Conservation (phyloP, 2,329 filamentous ascomycete species). For the Phialemoniopsis sp. region DNA sequence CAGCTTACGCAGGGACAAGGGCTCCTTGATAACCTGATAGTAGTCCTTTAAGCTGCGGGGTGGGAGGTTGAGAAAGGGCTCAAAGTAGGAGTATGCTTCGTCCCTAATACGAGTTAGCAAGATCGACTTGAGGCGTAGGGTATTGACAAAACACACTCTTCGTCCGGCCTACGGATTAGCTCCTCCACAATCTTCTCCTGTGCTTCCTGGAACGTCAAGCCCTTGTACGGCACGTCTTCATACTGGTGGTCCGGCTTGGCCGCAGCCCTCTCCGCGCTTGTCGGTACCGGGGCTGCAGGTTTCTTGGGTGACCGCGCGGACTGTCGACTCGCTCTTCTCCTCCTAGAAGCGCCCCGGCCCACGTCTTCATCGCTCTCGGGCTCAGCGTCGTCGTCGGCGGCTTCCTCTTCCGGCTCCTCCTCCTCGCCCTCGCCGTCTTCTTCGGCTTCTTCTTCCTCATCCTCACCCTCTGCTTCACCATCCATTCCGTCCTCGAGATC, state of each 20-base stretch:
- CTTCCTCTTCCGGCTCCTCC: conserved; percentile 11
- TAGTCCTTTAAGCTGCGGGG: conserved; percentile 77
- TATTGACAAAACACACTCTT: conserved; percentile 41
- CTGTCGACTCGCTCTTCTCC: conserved; percentile 28
- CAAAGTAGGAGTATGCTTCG: conserved; percentile 65
- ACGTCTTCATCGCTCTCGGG: conserved; percentile 1
- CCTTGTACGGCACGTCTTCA: conserved; percentile 59
- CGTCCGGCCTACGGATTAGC: conserved; percentile 64
- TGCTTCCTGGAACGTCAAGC: conserved; percentile 75
- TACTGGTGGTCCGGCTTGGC: conserved; percentile 48
- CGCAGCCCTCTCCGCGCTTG: conserved; percentile 18
- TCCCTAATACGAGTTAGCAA: conserved; percentile 17
- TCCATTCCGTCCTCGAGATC: conserved; percentile 24
- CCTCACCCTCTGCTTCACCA: conserved; percentile 18
- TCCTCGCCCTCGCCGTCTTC: conserved; percentile 8
- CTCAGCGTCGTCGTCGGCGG: conserved; percentile 11
- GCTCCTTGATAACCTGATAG: conserved; percentile 77
- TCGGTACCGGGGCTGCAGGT: conserved; percentile 8
- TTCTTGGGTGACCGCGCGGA: conserved; percentile 28
- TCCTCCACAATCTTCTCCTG: conserved; percentile 83
- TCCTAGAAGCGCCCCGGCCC: conserved; percentile 14
- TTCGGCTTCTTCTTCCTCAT: conserved; percentile 21
- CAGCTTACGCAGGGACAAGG: conserved; percentile 72
- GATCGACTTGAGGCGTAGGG: conserved; percentile 2
- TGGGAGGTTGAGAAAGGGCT: conserved; percentile 75